phyloP scores from a whole-genome alignment of 2,329 filamentous ascomycete genomes.

The Ophiocordyceps unilateralis region DNA sequence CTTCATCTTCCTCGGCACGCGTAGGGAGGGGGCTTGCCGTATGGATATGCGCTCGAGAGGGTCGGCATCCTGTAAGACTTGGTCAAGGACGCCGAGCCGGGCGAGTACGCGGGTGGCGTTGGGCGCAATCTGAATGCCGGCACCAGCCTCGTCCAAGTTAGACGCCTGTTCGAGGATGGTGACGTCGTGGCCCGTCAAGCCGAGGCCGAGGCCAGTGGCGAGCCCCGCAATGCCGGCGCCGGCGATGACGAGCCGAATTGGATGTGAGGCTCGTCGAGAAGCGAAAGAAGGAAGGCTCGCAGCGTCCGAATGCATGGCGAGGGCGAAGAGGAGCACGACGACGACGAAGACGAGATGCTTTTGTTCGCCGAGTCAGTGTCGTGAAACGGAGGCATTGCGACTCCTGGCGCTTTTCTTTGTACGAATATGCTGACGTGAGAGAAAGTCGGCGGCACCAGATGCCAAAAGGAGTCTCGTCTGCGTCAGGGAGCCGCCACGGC shows the following conservation, averaged over 20 bases:
- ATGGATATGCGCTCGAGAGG: slow-evolving; percentile 6
- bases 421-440: neutral
- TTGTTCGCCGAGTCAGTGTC: no score
- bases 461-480: no score
- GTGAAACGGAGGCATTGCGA: neutral
- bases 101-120: slow-evolving; percentile 69
- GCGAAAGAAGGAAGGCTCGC: neutral
- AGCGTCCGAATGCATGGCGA: neutral
- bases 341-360: no score
- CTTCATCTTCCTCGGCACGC: no score
- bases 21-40: slow-evolving; percentile 11
- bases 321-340: no score
- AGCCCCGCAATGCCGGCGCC: slow-evolving; percentile 23
- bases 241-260: slow-evolving; percentile 11
- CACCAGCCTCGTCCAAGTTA: slow-evolving; percentile 38
- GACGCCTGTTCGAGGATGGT: slow-evolving; percentile 10
- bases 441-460: neutral
- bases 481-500: no score
- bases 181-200: slow-evolving; percentile 10
- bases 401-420: neutral
- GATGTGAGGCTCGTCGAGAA: slow-evolving; percentile 1
- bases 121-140: slow-evolving; percentile 69
- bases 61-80: slow-evolving; percentile 27
- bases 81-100: slow-evolving; percentile 52
- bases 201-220: slow-evolving; percentile 15